Evolutionary conservation across 768 basidiomycete species (phyloP).

Genomic region (Cystobasidium tubakii): DNA sequence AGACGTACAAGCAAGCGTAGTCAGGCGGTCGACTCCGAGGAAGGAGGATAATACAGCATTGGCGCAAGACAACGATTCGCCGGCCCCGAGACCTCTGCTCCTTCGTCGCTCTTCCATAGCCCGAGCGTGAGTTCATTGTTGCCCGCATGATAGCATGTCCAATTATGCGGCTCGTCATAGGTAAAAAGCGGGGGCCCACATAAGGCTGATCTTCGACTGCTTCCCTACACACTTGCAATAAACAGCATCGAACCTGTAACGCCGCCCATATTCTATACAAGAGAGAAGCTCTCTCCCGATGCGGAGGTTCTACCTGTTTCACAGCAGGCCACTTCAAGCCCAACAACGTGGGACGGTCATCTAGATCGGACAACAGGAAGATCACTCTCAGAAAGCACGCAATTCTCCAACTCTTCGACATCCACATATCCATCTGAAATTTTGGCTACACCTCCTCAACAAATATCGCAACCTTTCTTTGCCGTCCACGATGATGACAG

Average conservation of each 20-base stretch:
- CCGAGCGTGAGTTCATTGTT: neutral
- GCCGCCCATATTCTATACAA: neutral
- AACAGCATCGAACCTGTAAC: neutral
- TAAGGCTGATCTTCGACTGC: too few species aligned
- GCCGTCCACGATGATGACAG: neutral
- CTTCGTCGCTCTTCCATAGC: neutral
- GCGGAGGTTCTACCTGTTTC: neutral
- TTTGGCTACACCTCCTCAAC: neutral
- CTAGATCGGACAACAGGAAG: neutral
- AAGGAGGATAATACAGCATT: neutral
- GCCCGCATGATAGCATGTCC: neutral
- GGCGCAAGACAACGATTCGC: neutral
- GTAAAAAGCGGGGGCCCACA: too few species aligned
- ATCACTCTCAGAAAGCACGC: conserved; percentile 1
- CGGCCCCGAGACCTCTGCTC: neutral
- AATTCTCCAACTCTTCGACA: neutral
- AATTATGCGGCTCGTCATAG: neutral
- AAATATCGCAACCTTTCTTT: neutral
- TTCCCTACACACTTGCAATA: neutral
- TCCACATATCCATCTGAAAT: neutral
- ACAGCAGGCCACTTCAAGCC: neutral
- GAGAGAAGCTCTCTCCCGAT: neutral
- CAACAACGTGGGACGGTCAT: neutral
- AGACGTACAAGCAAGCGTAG: neutral
- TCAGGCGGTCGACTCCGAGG: too few species aligned